Evolutionary conservation across 371 early-diverging fungal species (phyloP), one percentile per base, ranked within the genome.

Genomic region (Apophysomyces trapeziformis): DNA sequence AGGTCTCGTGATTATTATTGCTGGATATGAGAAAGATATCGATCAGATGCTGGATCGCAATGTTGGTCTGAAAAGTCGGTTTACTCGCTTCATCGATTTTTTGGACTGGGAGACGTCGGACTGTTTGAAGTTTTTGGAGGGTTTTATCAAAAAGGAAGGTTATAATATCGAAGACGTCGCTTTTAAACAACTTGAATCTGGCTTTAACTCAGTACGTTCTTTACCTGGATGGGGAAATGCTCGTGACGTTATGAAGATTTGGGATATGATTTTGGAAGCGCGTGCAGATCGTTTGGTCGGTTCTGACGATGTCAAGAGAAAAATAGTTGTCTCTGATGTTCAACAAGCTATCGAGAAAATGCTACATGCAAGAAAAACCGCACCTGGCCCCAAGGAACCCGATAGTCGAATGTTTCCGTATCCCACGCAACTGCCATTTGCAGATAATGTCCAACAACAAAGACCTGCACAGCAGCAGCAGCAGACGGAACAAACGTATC

Each of bases 151-250:
- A 21, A 50, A 50, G 21, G 54, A 50, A 21, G 54, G 54, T 4
- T 50, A 50, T 6, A 21, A 7, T 11, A 21, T 50, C 8, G 54
- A 50, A 50, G 21, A 50, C 0, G 21, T 7, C 11, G 54, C 54
- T 6, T 8, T n/a, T 9, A 16, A 21, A 21, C 7, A 50, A 21
- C 8, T 50, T 1, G 21, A 16, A 21, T 50, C 54, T 21, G 54
- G 54, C 1, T 50, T 50, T 11, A 26, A 50, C 16, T 50, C 54
- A 7, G 21, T 21, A 21, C 54, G 54, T 7, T 21, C 21, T 50
- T 50, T 50, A 26, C 54, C 54, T 21, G 54, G 54, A 11, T 50
- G 54, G 54, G 54, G 54, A 4, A 50, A 50, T 32, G 54, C 54
- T 21, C 54, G 54, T 11, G 54, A 50, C 11, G 54, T 50, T 5